phyloP scores from a whole-genome alignment of 75 land plant genomes.

The Pinus tabuliformis region DNA sequence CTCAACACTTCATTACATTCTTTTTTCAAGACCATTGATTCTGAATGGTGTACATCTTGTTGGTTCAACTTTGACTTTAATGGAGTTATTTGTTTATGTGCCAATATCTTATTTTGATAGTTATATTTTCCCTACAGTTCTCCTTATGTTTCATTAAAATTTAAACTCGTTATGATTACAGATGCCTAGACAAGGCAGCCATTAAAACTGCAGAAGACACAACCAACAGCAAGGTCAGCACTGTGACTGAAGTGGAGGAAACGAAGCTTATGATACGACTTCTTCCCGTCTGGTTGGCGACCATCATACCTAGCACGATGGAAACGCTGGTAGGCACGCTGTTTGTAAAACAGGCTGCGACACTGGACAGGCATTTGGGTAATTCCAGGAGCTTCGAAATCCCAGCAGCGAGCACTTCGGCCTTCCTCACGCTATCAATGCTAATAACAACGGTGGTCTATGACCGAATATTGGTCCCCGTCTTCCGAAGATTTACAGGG shows the following conservation, averaged over 20 bases:
- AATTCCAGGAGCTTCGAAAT: slow-evolving; percentile 44
- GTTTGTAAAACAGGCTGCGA: slow-evolving; percentile 65
- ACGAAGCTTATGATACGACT: slow-evolving; percentile 48
- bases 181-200: slow-evolving; percentile 86
- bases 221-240: slow-evolving; percentile 44
- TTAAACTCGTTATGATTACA: slow-evolving; percentile 46
- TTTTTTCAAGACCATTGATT: no score
- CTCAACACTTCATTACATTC: no score
- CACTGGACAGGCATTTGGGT: slow-evolving; percentile 32
- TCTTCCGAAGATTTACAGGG: slow-evolving; percentile 27
- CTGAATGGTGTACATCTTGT: no score
- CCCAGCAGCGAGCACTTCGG: slow-evolving; percentile 55
- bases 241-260: slow-evolving; percentile 58
- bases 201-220: slow-evolving; percentile 19
- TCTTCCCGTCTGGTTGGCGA: slow-evolving; percentile 48
- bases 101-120: no score
- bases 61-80: no score
- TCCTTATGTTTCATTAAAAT: slow-evolving; percentile 46
- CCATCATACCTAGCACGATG: slow-evolving; percentile 48
- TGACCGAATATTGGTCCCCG: slow-evolving; percentile 47
- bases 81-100: slow-evolving; percentile 40
- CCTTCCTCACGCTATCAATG: slow-evolving; percentile 50
- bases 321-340: slow-evolving; percentile 52
- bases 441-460: slow-evolving; percentile 46
- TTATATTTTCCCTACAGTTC: slow-evolving; percentile 20